Evolutionary conservation across 805 yeast species (phyloP), one percentile per base, ranked within the genome.

Genomic region (Jamesozyma jinghongensis): DNA sequence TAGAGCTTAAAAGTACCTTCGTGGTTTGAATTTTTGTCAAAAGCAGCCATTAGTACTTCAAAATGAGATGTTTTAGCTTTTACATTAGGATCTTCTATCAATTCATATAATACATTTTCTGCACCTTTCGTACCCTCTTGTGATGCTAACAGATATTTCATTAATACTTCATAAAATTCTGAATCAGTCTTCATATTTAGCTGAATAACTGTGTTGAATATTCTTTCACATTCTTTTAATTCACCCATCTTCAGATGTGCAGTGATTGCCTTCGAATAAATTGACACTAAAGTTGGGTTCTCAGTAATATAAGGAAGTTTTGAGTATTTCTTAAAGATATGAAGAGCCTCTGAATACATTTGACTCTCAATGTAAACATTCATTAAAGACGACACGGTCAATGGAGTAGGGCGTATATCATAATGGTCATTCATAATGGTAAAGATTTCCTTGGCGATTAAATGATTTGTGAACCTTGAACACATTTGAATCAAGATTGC

Each of bases 361-460:
- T 41, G 39, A 36, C 57, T 46, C 17, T 50, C 56, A 13, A 48
- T 52, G 36, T 52, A 56, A 19, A 55, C 61, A 29, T 51, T 44
- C 56, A 55, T 55, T 20, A 61, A 38, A 5, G 59, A 42, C 11
- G 59, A 46, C 2, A 59, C 39, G 1, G 60, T 50, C 13, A 39
- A 19, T 1, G 57, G 49, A 4, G 61, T 50, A 1, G 63, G 63
- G 10, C 12, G 35, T n/a, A 59, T 58, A 29, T 51, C 43, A 44
- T 56, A 59, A 37, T 56, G 45, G 6, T 43, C 50, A 19, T 37
- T 42, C 65, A 61, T 61, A 13, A 59, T 46, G 35, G 50, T 47
- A 37, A 58, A 57, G 12, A 59, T 43, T 43, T 61, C 62, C 34
- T 51, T 46, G 2, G 64, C 64, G 34, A 59, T 50, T 13, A 50